Evolutionary conservation across 345 rosid genomes (phyloP), one percentile per base, ranked within the genome.

Genomic region (Iberis pinnata): DNA sequence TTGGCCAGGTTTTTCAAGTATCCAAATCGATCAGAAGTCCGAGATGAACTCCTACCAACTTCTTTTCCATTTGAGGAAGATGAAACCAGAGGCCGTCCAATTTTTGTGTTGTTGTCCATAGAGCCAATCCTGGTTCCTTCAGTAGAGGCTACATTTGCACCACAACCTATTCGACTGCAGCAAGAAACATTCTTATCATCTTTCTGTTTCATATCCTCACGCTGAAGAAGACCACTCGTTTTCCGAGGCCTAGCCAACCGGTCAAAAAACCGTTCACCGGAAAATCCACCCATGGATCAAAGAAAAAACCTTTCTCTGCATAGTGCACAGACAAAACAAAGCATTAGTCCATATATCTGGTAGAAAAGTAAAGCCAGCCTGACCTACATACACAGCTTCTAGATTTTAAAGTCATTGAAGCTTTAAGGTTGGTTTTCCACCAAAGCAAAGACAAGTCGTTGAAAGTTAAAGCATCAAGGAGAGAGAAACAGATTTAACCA

Each of bases 21-120:
- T 29, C 56, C 50, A 60, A 46, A 53, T 52, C 51, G 65, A 47
- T 33, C 45, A 1, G 32, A 66, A 53, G 56, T 46, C 54, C 57
- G 71, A 35, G 93, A 88, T 64, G 96, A 85, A 61, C 88, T 83
- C 60, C 89, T 88, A 43, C 65, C 47, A 26, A 72, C 62, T 70
- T 85, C 88, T 61, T 85, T 84, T n/a, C 86, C 86, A 70, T 63
- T 76, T 5, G 76, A 70, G 39, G 83, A 67, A 18, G 64, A 33
- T 0, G 38, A 12, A 36, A 51, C 1, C 9, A 24, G 29, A 52
- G 61, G 65, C 35, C 14, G 39, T 10, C 18, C 44, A 60, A 32
- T 17, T 53, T 67, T 67, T 6, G 20, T n/a, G 69, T 78, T 78
- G 55, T 75, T 83, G 10, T 70, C 89, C 6, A 60, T 18, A 60